Percentiles rank a stretch among this genome's conserved stretches.
Evolutionary conservation across 306 rosid species (phyloP).

Genomic region (Rubus idaeus): DNA sequence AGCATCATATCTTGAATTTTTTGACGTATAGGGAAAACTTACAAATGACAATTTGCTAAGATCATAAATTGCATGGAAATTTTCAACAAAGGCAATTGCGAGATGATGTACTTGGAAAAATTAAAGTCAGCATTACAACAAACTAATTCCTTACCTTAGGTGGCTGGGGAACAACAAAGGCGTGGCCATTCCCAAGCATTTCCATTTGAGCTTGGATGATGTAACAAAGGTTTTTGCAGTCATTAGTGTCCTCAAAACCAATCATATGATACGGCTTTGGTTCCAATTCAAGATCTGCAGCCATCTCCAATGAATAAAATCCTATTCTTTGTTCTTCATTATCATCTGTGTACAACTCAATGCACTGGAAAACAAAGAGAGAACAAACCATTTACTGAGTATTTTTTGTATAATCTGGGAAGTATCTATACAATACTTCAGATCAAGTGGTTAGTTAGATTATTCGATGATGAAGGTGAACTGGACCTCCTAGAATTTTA

Average conservation of each 20-base stretch:
- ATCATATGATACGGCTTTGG: slow-evolving; percentile 89
- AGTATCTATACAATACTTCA: background rate
- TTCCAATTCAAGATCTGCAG: slow-evolving; percentile 84
- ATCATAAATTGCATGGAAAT: background rate
- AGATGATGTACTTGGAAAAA: slow-evolving; percentile 16
- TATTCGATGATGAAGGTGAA: background rate
- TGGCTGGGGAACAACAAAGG: slow-evolving; percentile 81
- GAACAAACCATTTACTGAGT: slow-evolving; percentile 23
- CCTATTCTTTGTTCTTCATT: slow-evolving; percentile 75
- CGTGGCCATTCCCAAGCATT: slow-evolving; percentile 74
- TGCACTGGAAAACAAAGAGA: slow-evolving; percentile 57
- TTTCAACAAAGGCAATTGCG: slow-evolving; percentile 14
- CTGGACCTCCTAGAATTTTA: slow-evolving; percentile 14
- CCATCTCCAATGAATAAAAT: slow-evolving; percentile 95
- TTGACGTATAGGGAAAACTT: background rate
- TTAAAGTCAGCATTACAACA: slow-evolving; percentile 1
- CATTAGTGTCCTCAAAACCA: slow-evolving; percentile 79
- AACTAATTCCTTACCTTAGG: slow-evolving; percentile 62
- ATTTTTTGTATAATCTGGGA: background rate
- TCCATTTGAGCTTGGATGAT: slow-evolving; percentile 92
- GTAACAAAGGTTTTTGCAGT: slow-evolving; percentile 85
- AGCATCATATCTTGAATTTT: background rate
- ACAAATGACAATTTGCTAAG: background rate
- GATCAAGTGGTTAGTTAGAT: background rate
- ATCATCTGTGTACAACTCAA: slow-evolving; percentile 73